Evolutionary conservation across 2,329 filamentous ascomycete genomes (phyloP), one percentile per base, ranked within the genome.

Genomic region (Cordyceps fumosorosea): DNA sequence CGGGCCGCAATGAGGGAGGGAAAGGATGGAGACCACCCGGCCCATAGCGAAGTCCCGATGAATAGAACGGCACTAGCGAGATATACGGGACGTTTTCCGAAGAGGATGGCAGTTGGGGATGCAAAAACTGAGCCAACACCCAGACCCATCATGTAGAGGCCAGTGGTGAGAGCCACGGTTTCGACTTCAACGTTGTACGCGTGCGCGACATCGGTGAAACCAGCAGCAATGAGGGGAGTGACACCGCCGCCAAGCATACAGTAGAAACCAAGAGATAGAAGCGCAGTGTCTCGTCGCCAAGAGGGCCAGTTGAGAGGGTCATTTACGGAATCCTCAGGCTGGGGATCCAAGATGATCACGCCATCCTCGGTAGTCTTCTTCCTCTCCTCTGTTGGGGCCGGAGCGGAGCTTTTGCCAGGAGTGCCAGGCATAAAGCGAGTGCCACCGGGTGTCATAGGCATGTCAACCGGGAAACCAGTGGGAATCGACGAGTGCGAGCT

Each of bases 181-280:
- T 91, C 84, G 18, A 89, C 85, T 0, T 84, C 80, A 24, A 96
- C 84, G 64, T 82, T 64, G 70, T 89, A 83, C 47, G 82, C 80
- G 0, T 80, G 66, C 1, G 92, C 88, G 14, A 98, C 89, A 50
- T 96, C 80, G 37, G 86, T 87, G 77, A 97, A 98, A 14, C 92
- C 93, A 11, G 95, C 93, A 0, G 93, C 93, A 20, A 98, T 81
- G 34, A 97, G 80, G 0, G 95, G 90, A 0, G 93, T 97, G 79
- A 96, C 96, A 50, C 93, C 93, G 47, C 93, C 93, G 61, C 93
- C 93, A 20, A 97, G 76, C 86, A 97, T 89, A 74, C 92, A 96
- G 75, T 96, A 96, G 69, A 96, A 88, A 1, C 93, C 93, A 4
- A 98, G 79, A 0, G 89, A 93, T 0, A 96, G 69, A 65, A 98